Conservation (phyloP, 2,329 filamentous ascomycete species). For the Colletotrichum truncatum region DNA sequence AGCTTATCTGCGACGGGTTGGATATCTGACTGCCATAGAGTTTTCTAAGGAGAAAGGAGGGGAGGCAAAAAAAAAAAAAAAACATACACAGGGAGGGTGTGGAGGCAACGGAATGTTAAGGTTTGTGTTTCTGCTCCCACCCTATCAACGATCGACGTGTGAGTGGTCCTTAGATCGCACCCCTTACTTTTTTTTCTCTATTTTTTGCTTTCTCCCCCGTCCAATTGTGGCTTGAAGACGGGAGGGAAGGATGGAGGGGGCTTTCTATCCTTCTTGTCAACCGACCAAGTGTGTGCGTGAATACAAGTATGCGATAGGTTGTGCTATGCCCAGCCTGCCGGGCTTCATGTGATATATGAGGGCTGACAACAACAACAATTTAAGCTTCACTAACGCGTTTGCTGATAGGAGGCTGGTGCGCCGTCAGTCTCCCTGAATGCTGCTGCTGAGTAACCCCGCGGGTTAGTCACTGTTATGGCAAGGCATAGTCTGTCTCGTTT, state of each 20-base stretch:
- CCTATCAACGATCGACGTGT: not conserved
- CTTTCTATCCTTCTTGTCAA: no score
- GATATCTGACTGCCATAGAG: not conserved
- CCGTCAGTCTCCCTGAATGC: not conserved
- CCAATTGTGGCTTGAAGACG: not conserved
- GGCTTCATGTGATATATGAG: conserved; percentile 3
- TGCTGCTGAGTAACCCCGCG: not conserved
- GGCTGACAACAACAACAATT: not conserved
- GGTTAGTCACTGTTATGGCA: not conserved
- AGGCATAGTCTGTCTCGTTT: no score
- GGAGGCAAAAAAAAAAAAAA: not conserved
- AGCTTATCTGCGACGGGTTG: conserved; percentile 20
- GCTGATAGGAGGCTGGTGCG: not conserved
- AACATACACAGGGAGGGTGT: not conserved
- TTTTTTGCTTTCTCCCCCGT: not conserved
- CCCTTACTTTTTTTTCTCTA: not conserved
- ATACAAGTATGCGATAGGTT: no score
- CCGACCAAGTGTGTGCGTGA: no score
- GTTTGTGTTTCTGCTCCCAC: not conserved
- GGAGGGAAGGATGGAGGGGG: not conserved
- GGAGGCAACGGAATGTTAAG: not conserved
- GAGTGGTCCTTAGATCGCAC: not conserved
- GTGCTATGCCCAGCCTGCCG: not conserved
- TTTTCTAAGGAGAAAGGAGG: not conserved
- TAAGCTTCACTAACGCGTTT: not conserved